phyloP scores from a whole-genome alignment of 208 protist species.

The Tritrichomonas musculus region DNA sequence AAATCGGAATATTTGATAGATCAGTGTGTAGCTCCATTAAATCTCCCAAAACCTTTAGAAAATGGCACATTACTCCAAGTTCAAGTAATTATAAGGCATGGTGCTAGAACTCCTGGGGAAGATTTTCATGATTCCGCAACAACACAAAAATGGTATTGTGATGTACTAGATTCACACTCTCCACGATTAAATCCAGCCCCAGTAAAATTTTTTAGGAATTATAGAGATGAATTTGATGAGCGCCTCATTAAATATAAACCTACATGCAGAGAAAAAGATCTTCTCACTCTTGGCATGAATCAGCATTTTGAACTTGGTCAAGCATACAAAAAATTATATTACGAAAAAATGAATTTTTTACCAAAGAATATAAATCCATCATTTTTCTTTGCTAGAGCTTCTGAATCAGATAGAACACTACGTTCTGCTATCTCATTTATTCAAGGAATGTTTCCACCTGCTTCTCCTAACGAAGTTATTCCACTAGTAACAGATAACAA shows the following conservation, averaged over 20 bases:
- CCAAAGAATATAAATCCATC: background rate
- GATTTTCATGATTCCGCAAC: background rate
- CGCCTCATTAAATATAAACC: background rate
- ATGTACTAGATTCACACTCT: background rate
- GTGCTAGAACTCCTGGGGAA: background rate
- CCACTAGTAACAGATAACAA: background rate
- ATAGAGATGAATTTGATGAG: background rate
- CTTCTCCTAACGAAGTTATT: background rate
- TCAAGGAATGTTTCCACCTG: constrained; percentile 28
- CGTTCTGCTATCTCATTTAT: background rate
- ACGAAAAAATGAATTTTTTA: background rate
- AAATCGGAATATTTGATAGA: background rate
- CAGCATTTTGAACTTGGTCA: constrained; percentile 18
- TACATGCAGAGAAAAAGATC: background rate
- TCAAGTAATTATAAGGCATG: background rate
- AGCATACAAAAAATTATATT: background rate
- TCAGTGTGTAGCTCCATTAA: background rate
- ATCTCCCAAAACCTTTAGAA: background rate
- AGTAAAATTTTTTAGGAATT: background rate
- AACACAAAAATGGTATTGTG: background rate
- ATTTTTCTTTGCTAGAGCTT: background rate
- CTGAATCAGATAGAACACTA: background rate
- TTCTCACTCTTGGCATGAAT: background rate
- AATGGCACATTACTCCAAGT: background rate
- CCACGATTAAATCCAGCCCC: background rate